Base-by-base conservation (phyloP, 2,329 filamentous ascomycete species). In the Aspergillus hiratsukae region DNA sequence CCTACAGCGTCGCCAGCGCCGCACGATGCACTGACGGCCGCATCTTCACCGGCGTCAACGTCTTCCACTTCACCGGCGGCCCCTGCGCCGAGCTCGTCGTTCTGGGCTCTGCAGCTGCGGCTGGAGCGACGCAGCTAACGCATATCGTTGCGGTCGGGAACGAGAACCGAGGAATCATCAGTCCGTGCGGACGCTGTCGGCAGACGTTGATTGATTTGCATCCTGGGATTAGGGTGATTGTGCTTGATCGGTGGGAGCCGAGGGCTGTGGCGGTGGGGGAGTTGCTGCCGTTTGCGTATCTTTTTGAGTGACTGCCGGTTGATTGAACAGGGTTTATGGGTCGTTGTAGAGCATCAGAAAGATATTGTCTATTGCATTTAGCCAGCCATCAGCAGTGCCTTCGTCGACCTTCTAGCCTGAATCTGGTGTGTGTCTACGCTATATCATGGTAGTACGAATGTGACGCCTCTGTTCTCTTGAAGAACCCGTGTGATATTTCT, bases 51-150 rank as follows among this genome's bases (percentile, higher is more conserved):
- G 66, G 64, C 14, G 64, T 66, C 49, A 67, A 69, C 29, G 66
- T 66, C 45, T 65, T 64, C 48, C 66, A 68, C 51, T 60, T 61
- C 48, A 69, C 62, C 0, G 66, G 67, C n/a, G 66, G 67, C 1
- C 67, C 67, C 21, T 70, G 67, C 54, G 67, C 67, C 9, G 66
- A 69, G 45, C 61, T 69, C 10, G 67, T 69, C 19, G 64, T 64
- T 10, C 55, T 70, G 23, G 67, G 67, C 6, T 58, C 57, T 19
- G 67, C 66, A 1, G 67, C 67, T 0, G 61, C 60, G 1, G 66
- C 64, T 1, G 65, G 61, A 8, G 58, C 54, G 4, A 40, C 51
- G 25, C 52, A 57, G 28, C 54, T 69, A 21, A 68, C 61, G 3
- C 59, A 65, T 51, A 66, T 69, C 21, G 67, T 69, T 27, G 64